These are phyloP conservation scores for Hondaea fermentalgiana DNA, from an alignment of 108 stramenopile species.

Conservation along the genomic window DNA sequence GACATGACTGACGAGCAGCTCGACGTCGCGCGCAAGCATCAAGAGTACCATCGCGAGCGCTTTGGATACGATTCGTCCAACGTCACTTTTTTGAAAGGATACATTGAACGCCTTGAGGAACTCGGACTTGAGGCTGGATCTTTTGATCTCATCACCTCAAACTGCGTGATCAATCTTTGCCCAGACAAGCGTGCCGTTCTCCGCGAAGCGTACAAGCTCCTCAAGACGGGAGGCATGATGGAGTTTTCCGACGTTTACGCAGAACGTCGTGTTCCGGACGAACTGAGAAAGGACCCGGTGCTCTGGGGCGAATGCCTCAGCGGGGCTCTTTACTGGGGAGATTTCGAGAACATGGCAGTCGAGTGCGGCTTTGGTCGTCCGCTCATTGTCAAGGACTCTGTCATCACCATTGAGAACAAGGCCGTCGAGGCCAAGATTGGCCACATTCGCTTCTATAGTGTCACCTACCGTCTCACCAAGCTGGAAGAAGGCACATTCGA, in stretches of 20 bases:
- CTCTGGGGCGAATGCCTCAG: constrained; percentile 89
- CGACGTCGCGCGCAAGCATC: constrained; percentile 65
- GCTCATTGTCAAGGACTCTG: constrained; percentile 76
- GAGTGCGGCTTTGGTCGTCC: constrained; percentile 77
- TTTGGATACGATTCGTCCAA: constrained; percentile 67
- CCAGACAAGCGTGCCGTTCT: constrained; percentile 88
- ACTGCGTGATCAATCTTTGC: constrained; percentile 94
- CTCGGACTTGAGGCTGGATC: constrained; percentile 59
- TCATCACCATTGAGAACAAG: constrained; percentile 71
- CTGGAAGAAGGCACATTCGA: constrained; percentile 42
- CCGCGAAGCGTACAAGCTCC: constrained; percentile 63
- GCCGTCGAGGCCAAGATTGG: constrained; percentile 63
- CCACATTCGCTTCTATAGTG: constrained; percentile 76
- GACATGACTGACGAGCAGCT: constrained; percentile 95
- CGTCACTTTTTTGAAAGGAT: constrained; percentile 78
- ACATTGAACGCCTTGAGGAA: constrained; percentile 71
- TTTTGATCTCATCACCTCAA: constrained; percentile 88
- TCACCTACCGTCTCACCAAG: constrained; percentile 87
- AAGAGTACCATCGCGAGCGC: constrained; percentile 69
- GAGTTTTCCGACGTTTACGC: constrained; percentile 94
- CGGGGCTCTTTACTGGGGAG: constrained; percentile 93
- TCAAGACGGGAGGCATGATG: constrained; percentile 86
- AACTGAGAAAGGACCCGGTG: constrained; percentile 41
- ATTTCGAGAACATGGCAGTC: constrained; percentile 74
- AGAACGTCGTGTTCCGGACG: constrained; percentile 73